These are phyloP conservation scores for Trypanosoma boissoni DNA, from an alignment of 208 protist genomes.

Conservation along the genomic window DNA sequence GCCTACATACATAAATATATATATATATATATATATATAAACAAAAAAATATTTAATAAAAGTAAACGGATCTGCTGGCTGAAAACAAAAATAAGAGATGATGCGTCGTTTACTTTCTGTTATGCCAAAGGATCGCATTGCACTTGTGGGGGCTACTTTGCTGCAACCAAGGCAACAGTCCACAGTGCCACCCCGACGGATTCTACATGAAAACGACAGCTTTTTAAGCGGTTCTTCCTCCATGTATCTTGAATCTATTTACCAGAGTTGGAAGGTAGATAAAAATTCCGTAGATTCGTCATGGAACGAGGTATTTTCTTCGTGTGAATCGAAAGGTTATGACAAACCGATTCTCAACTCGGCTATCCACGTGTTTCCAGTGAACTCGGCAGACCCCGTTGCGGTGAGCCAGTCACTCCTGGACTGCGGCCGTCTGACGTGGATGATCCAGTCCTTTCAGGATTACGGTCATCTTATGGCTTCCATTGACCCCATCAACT, in stretches of 20 bases:
- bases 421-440: constrained; percentile 73
- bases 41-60: background rate
- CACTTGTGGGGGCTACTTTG: background rate
- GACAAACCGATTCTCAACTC: constrained; percentile 55
- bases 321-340: constrained; percentile 33
- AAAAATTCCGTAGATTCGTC: constrained; percentile 70
- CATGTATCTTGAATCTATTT: constrained; percentile 84
- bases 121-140: background rate
- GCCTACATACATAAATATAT: background rate
- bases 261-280: constrained; percentile 77
- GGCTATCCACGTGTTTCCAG: constrained; percentile 68
- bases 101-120: constrained; percentile 50
- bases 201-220: constrained; percentile 81
- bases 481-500: constrained; percentile 80
- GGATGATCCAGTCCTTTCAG: constrained; percentile 90
- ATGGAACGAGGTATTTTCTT: constrained; percentile 65
- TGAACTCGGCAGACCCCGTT: constrained; percentile 24
- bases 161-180: constrained; percentile 17
- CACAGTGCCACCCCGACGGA: constrained; percentile 37
- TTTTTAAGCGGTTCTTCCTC: constrained; percentile 78
- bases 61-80: background rate
- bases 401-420: constrained; percentile 69
- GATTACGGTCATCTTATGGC: constrained; percentile 82
- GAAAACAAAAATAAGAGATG: constrained; percentile 27
- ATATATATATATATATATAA: background rate